Base-by-base conservation (phyloP, 352 stramenopile species). In the Phytophthora pisi region DNA sequence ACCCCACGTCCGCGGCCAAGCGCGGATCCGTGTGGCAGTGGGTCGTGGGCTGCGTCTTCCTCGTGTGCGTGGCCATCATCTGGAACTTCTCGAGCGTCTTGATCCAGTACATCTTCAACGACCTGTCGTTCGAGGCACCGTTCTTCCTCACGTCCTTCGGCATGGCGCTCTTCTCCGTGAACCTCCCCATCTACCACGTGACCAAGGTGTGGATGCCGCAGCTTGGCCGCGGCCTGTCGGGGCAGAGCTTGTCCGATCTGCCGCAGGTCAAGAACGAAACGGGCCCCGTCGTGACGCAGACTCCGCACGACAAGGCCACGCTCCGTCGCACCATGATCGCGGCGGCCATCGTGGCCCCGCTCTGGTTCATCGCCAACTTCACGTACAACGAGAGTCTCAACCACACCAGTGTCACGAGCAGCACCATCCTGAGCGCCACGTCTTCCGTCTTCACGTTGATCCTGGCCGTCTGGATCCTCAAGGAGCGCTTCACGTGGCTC, bases 281-380 rank as follows among this genome's bases (percentile, higher is more conserved):
- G 6, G 20, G 30, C 34, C 34, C 60, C 2, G 72, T 55, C 16
- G 53, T 66, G 30, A 50, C 63, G 50, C 68, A 77, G 64, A 61
- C 58, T 2, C 58, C 63, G 30, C 64, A 75, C 42, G 54, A 57
- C 55, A 75, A 66, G 47, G 63, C 63, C 15, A 66, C 70, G 26
- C 51, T 79, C 24, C 70, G 64, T 13, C 65, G 75, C 28, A 88
- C 80, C 16, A 61, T 85, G 45, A 65, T 85, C 53, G 81, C 77
- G 8, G 57, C 66, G 4, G 72, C 83, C 2, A 72, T 88, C 45
- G 78, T 99, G 62, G 86, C 89, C 20, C 95, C 95, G 36, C 67
- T 99, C 36, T 99, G 96, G 96, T 99, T 99, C 79, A 55, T 97
- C 46, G 94, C 94, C 24, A 98, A 99, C 72, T 98, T 91, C 54